phyloP scores from a whole-genome alignment of 1,284 basidiomycete genomes.

The Phellinidium pouzarii region DNA sequence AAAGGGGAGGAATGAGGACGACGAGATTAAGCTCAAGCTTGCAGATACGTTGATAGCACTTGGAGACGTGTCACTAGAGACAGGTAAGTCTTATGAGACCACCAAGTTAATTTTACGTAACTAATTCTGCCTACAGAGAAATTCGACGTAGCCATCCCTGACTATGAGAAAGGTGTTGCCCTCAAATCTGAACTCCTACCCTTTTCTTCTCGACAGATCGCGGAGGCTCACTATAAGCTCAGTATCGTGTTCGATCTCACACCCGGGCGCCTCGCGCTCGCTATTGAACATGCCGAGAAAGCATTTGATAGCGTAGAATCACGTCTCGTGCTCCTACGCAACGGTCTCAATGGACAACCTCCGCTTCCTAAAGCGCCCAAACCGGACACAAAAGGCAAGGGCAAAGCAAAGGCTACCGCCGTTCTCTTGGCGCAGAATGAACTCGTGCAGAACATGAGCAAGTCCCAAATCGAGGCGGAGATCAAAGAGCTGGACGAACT shows the following conservation, averaged over 20 bases:
- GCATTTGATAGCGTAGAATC: slow-evolving; percentile 71
- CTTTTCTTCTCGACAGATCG: slow-evolving; percentile 75
- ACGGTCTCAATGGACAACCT: slow-evolving; percentile 40
- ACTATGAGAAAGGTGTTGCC: slow-evolving; percentile 68
- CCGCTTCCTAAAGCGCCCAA: slow-evolving; percentile 24
- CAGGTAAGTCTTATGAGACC: slow-evolving; percentile 45
- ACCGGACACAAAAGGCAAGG: slow-evolving; percentile 41
- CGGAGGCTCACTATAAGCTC: slow-evolving; percentile 85
- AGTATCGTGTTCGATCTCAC: slow-evolving; percentile 86
- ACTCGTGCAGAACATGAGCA: slow-evolving; percentile 52
- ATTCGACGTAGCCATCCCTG: slow-evolving; percentile 83
- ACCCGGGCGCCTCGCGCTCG: slow-evolving; percentile 69
- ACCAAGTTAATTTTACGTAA: slow-evolving; percentile 5
- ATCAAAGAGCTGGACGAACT: slow-evolving; percentile 72
- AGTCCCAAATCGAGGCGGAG: slow-evolving; percentile 65
- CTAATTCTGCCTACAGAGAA: slow-evolving; percentile 54
- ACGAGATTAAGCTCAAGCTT: slow-evolving; percentile 62
- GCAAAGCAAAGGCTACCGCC: slow-evolving; percentile 60
- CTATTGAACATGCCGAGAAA: slow-evolving; percentile 71
- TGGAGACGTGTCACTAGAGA: slow-evolving; percentile 86
- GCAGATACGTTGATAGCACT: slow-evolving; percentile 81
- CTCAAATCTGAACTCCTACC: slow-evolving; percentile 72
- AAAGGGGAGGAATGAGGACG: slow-evolving; percentile 52
- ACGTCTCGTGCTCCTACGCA: slow-evolving; percentile 58
- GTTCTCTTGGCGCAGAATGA: slow-evolving; percentile 42